A percentile compares a stretch with the other conserved stretches of the same genome.
Evolutionary conservation across 306 rosid genomes (phyloP).

Genomic region (Ochetophila trinervis): DNA sequence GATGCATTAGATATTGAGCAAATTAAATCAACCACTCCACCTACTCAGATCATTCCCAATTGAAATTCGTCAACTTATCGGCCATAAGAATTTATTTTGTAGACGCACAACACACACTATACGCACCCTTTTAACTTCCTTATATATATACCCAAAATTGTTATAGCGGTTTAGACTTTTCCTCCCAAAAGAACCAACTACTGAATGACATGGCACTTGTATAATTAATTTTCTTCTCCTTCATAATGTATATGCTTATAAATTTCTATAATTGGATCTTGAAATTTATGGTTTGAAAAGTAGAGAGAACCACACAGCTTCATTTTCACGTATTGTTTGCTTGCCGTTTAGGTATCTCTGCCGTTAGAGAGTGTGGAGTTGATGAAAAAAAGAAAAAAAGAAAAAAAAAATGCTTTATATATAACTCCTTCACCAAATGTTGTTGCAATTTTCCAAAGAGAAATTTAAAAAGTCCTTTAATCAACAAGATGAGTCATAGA

Average conservation of each 20-base stretch:
- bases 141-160: constrained; percentile 14
- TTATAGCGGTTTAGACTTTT: neutral
- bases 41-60: constrained; percentile 31
- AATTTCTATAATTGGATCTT: too few species aligned
- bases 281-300: constrained; percentile 20
- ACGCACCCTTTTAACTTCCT: neutral
- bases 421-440: neutral
- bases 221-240: constrained; percentile 9
- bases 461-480: neutral
- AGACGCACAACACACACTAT: too few species aligned
- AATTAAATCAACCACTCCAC: constrained; percentile 18
- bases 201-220: too few species aligned
- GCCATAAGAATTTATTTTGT: neutral
- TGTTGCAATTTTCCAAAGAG: neutral
- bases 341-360: constrained; percentile 35
- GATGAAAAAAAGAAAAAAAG: too few species aligned
- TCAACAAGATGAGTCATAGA: constrained; percentile 49
- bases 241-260: constrained; percentile 18
- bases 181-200: too few species aligned
- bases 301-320: constrained; percentile 32
- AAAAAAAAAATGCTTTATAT: constrained; percentile 30
- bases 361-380: constrained; percentile 42
- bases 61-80: constrained; percentile 23
- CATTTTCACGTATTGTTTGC: constrained; percentile 58
- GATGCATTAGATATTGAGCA: constrained; percentile 23